Conservation (phyloP, 2,329 filamentous ascomycete species). For the Scedosporium dehoogii region DNA sequence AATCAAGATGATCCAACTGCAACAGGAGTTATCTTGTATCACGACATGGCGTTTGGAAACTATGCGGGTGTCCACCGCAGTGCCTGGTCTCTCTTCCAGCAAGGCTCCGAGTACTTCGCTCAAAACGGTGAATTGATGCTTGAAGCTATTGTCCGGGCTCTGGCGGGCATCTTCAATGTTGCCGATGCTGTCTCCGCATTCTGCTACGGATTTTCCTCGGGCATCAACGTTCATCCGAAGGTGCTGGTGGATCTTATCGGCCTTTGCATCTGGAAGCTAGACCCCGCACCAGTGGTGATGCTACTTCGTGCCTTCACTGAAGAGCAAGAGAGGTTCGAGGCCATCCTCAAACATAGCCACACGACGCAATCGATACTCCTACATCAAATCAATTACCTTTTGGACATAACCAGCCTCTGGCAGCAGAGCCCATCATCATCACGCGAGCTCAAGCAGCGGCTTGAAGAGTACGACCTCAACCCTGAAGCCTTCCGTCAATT, state of each 20-base stretch:
- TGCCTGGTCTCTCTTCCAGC: not conserved
- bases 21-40: slow-evolving; percentile 35
- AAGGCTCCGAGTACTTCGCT: not conserved
- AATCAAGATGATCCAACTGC: slow-evolving; percentile 35
- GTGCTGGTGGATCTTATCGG: slow-evolving; percentile 29
- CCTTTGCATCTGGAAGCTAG: slow-evolving; percentile 29
- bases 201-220: slow-evolving; percentile 25
- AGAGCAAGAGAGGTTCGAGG: slow-evolving; percentile 2
- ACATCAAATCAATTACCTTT: slow-evolving; percentile 11
- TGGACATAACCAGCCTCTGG: slow-evolving; percentile 7
- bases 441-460: not conserved
- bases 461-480: slow-evolving; percentile 3
- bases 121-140: slow-evolving; percentile 18
- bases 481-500: slow-evolving; percentile 4
- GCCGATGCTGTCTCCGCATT: slow-evolving; percentile 34
- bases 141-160: slow-evolving; percentile 35
- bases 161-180: slow-evolving; percentile 36
- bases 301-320: slow-evolving; percentile 7
- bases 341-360: slow-evolving; percentile 4
- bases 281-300: slow-evolving; percentile 14
- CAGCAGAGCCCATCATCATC: not conserved
- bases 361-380: slow-evolving; percentile 8
- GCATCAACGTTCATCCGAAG: slow-evolving; percentile 20
- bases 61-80: not conserved
- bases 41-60: slow-evolving; percentile 27